Evolutionary conservation across 306 rosid genomes (phyloP), one percentile per base, ranked within the genome.

Genomic region (Pyrus betulifolia): DNA sequence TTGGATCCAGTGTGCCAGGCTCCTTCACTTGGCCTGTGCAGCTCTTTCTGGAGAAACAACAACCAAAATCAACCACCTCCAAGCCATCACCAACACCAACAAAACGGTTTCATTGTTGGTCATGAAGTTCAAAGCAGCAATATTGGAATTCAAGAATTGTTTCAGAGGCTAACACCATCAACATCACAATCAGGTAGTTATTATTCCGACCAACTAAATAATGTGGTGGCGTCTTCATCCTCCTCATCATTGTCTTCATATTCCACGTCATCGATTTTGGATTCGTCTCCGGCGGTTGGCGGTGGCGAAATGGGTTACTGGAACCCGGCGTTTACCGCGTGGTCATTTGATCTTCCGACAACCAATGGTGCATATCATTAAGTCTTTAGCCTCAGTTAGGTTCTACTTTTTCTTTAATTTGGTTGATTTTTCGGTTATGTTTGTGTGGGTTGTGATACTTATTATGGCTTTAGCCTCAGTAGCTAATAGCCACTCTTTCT

Each of bases 301-400:
- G 92, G 87, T 7, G 87, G 81, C 69, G 97, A 90, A 84, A 71
- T 93, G 84, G 96, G 98, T 33, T 88, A 83, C 79, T 95, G 97
- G 98, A 95, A 93, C 81, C 89, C 93, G 63, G 67, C 91, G 3
- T 83, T 83, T 72, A 74, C 69, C 13, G 44, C 93, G 3, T 95
- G 97, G 97, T 82, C 96, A 91, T 84, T 95, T 66, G 92, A 90
- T 92, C 96, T 87, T 80, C 86, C 96, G 23, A 83, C 97, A 57
- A 86, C 92, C 44, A 90, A 90, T 76, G 97, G 96, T 83, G 87
- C 96, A 84, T 91, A 89, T 77, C 95, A 64, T 65, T 81, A 59
- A 55, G 30, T 44, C 49, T 71, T 78, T 63, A 8, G 27, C 30
- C 67, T 5, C 52, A 44, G 59, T 40, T 76, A 57, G 79, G 66